phyloP scores from a whole-genome alignment of 139 green algal species.

The Chlamydomonas sphaeroides region DNA sequence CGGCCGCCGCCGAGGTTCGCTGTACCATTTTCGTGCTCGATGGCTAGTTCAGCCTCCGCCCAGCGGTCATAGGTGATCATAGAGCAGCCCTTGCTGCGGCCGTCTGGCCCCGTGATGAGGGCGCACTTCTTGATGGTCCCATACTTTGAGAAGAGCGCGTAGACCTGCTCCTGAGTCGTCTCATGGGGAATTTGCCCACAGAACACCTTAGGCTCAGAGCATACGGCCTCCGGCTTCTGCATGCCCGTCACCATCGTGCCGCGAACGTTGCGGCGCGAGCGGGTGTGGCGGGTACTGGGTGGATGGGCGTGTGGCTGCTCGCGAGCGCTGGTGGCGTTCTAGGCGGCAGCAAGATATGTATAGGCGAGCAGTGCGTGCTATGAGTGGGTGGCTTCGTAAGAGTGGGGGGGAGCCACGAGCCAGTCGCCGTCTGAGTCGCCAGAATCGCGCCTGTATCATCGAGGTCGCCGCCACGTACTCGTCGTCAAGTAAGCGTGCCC shows the following conservation, averaged over 20 bases:
- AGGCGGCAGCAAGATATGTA: neutral
- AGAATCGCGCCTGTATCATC: no score
- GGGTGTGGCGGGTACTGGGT: no score
- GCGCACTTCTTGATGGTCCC: constrained; percentile 74
- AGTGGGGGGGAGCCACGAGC: no score
- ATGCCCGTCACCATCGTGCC: constrained; percentile 41
- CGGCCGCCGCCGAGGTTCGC: constrained; percentile 50
- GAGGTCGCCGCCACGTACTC: no score
- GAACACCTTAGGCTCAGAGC: constrained; percentile 74
- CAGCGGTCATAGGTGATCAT: constrained; percentile 85
- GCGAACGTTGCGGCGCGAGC: no score
- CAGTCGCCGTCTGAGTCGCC: no score
- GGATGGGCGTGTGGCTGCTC: no score
- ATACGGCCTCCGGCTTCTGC: constrained; percentile 50
- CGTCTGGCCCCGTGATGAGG: constrained; percentile 74
- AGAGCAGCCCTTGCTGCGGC: constrained; percentile 78
- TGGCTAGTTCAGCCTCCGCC: constrained; percentile 75
- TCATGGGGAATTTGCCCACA: constrained; percentile 75
- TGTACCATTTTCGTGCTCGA: constrained; percentile 76
- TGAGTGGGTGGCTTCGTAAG: no score
- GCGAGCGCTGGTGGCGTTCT: no score
- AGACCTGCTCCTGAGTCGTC: constrained; percentile 71
- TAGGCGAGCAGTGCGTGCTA: no score
- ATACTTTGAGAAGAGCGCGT: constrained; percentile 77
- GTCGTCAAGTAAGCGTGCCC: no score